A percentile compares a stretch with the other conserved stretches of the same genome.
These are phyloP conservation scores for Anisodus acutangulus DNA, from an alignment of 257 asterid species.

Conservation along the genomic window DNA sequence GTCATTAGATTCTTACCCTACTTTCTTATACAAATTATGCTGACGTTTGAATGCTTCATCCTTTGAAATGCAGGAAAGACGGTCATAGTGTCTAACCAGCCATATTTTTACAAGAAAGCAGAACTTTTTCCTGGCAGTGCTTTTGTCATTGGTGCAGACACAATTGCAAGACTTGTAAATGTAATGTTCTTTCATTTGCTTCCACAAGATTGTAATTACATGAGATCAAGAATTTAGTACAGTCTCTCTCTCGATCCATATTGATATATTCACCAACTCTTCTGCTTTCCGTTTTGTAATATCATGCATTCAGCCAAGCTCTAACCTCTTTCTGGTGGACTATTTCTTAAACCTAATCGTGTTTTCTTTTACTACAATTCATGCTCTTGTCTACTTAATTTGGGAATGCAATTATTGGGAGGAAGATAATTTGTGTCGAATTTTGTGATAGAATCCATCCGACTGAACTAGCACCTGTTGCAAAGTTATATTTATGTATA, in stretches of 20 bases:
- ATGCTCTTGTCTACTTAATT: not conserved
- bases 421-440: constrained; percentile 19
- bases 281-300: not conserved
- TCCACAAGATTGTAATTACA: not conserved
- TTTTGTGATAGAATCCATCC: not conserved
- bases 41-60: not conserved
- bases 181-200: constrained; percentile 52
- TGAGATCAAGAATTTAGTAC: not conserved
- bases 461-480: not conserved
- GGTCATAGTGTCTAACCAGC: constrained; percentile 89
- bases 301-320: not conserved
- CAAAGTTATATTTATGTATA: constrained; percentile 15
- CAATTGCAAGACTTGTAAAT: constrained; percentile 81
- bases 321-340: not conserved
- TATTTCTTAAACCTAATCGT: not conserved
- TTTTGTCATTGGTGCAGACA: constrained; percentile 88
- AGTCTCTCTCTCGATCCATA: not conserved
- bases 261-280: not conserved
- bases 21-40: not conserved
- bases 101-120: constrained; percentile 91
- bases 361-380: not conserved
- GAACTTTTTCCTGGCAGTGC: constrained; percentile 95
- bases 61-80: constrained; percentile 72
- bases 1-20: constrained; percentile 5
- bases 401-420: not conserved